A percentile compares a stretch with the other conserved stretches of the same genome.
Conservation (phyloP, 192 early-diverging fungal genomes). For the Linnemannia exigua region DNA sequence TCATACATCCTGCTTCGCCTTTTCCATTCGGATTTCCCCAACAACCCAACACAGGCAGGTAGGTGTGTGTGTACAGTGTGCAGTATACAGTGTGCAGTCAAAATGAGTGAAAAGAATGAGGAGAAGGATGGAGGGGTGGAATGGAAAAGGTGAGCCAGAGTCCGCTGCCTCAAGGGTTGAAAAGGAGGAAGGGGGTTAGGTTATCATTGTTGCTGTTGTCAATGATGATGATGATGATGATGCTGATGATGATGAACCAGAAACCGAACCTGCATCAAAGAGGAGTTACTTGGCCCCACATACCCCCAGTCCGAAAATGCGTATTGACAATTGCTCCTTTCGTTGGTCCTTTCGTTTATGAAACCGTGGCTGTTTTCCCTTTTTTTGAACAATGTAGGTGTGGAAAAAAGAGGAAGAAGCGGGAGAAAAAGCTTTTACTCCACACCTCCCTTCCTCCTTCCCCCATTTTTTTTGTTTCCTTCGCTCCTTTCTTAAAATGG, state of each 20-base stretch:
- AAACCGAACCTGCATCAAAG: neutral
- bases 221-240: neutral
- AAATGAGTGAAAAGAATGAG: neutral
- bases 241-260: neutral
- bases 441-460: neutral
- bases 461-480: neutral
- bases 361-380: too few species aligned
- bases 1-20: too few species aligned
- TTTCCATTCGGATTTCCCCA: neutral
- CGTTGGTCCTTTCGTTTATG: too few species aligned
- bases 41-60: neutral
- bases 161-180: neutral
- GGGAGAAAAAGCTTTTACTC: neutral
- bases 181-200: neutral
- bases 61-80: neutral
- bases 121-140: neutral
- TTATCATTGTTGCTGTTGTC: too few species aligned
- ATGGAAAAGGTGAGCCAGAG: neutral
- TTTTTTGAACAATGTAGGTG: neutral
- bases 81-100: neutral
- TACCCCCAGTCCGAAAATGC: too few species aligned
- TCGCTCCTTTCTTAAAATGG: constrained; percentile 4
- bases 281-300: too few species aligned
- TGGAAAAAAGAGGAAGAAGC: neutral
- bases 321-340: too few species aligned